Evolutionary conservation across 441 rosid genomes (phyloP).

Genomic region (Iberis amara): DNA sequence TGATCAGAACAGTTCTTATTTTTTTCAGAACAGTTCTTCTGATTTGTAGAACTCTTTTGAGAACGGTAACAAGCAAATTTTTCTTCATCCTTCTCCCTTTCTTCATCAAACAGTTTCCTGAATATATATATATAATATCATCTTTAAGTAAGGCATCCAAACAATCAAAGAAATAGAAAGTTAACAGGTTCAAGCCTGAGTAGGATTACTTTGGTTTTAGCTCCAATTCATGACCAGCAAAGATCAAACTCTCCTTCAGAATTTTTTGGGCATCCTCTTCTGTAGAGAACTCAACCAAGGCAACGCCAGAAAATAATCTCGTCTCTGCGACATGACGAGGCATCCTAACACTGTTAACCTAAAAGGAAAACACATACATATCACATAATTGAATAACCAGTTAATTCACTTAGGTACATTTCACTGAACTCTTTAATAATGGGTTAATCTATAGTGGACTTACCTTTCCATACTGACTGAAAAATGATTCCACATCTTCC

Average conservation of each 20-base stretch:
- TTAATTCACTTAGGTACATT: not conserved
- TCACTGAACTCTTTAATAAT: not conserved
- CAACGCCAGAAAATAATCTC: slow-evolving; percentile 63
- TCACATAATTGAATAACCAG: slow-evolving; percentile 7
- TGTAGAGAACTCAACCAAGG: slow-evolving; percentile 70
- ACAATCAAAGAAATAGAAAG: slow-evolving; percentile 2
- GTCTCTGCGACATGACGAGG: slow-evolving; percentile 74
- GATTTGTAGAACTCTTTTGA: slow-evolving; percentile 29
- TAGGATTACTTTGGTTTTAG: slow-evolving; percentile 65
- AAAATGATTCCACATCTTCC: slow-evolving; percentile 66
- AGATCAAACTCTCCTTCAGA: slow-evolving; percentile 50
- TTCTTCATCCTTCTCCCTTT: slow-evolving; percentile 42
- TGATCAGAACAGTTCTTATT: slow-evolving; percentile 30
- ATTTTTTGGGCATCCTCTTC: slow-evolving; percentile 64
- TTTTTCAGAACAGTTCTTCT: slow-evolving; percentile 34
- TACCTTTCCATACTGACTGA: slow-evolving; percentile 64
- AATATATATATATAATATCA: not conserved
- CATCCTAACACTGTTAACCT: slow-evolving; percentile 87
- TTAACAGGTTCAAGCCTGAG: not conserved
- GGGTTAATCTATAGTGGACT: not conserved
- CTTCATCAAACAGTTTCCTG: slow-evolving; percentile 72
- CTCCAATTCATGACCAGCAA: slow-evolving; percentile 60
- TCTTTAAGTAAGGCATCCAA: slow-evolving; percentile 8
- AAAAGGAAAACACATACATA: slow-evolving; percentile 20
- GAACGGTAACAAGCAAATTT: slow-evolving; percentile 38